These are phyloP conservation scores for Tephrocybe sp. DNA, from an alignment of 768 basidiomycete genomes.

Conservation along the genomic window DNA sequence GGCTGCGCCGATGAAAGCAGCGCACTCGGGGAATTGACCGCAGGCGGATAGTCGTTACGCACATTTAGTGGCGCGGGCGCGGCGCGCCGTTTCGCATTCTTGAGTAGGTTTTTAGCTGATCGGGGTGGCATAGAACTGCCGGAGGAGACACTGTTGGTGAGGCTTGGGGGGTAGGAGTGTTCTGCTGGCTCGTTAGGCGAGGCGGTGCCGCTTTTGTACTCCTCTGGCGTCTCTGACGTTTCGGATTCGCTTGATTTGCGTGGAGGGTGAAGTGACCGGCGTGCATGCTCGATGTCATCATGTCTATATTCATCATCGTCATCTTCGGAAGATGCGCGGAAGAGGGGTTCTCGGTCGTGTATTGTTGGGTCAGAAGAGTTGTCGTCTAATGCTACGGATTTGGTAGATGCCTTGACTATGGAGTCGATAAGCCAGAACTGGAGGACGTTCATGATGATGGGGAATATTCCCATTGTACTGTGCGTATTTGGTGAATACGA, in stretches of 20 bases:
- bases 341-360: constrained; percentile 63
- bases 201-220: constrained; percentile 39
- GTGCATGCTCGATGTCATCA: constrained; percentile 49
- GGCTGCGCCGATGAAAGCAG: constrained; percentile 12
- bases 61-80: constrained; percentile 43
- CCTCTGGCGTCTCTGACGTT: constrained; percentile 30
- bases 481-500: neutral
- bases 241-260: constrained; percentile 20
- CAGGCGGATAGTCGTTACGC: constrained; percentile 29
- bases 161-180: constrained; percentile 67
- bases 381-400: constrained; percentile 36
- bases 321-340: constrained; percentile 48
- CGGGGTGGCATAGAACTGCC: constrained; percentile 31
- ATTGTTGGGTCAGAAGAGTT: constrained; percentile 34
- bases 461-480: constrained; percentile 91
- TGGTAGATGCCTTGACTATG: constrained; percentile 75
- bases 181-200: constrained; percentile 33
- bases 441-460: constrained; percentile 82
- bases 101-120: constrained; percentile 33
- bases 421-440: constrained; percentile 97
- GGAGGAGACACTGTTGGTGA: constrained; percentile 41
- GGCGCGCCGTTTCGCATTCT: constrained; percentile 39
- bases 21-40: constrained; percentile 31
- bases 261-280: constrained; percentile 32
- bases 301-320: constrained; percentile 29